Conservation (phyloP, 169 alveolate genomes). For the Cryptosporidium andersoni region DNA sequence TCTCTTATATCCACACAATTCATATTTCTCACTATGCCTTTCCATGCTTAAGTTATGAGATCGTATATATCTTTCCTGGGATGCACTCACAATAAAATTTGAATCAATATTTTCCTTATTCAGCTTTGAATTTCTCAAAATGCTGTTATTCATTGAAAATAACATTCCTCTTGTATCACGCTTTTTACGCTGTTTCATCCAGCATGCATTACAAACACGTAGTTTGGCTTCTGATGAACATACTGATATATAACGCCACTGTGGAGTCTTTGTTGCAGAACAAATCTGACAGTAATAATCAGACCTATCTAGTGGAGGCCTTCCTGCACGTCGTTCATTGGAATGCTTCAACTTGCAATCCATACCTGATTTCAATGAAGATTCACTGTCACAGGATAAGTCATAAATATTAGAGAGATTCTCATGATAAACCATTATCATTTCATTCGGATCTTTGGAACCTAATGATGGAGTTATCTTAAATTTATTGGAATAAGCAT, state of each 20-base stretch:
- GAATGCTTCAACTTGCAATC: constrained; percentile 58
- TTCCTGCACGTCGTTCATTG: constrained; percentile 69
- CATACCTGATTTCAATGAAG: constrained; percentile 39
- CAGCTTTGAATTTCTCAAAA: constrained; percentile 7
- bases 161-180: constrained; percentile 63
- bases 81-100: too few species aligned
- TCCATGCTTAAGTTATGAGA: too few species aligned
- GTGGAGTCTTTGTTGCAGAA: constrained; percentile 70
- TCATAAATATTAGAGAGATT: constrained; percentile 23
- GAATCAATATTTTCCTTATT: too few species aligned
- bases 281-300: constrained; percentile 68
- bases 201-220: constrained; percentile 66
- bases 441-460: background rate
- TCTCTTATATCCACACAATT: too few species aligned
- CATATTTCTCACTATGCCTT: too few species aligned
- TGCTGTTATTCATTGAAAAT: constrained; percentile 14
- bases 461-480: background rate
- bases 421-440: constrained; percentile 8
- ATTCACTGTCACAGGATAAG: constrained; percentile 8
- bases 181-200: constrained; percentile 70
- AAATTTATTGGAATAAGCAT: constrained; percentile 3
- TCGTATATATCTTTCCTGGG: too few species aligned
- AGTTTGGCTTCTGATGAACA: constrained; percentile 60
- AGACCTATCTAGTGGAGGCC: constrained; percentile 69
- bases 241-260: constrained; percentile 65